phyloP scores from a whole-genome alignment of 139 green algal species.

The Picochlorum sp. region DNA sequence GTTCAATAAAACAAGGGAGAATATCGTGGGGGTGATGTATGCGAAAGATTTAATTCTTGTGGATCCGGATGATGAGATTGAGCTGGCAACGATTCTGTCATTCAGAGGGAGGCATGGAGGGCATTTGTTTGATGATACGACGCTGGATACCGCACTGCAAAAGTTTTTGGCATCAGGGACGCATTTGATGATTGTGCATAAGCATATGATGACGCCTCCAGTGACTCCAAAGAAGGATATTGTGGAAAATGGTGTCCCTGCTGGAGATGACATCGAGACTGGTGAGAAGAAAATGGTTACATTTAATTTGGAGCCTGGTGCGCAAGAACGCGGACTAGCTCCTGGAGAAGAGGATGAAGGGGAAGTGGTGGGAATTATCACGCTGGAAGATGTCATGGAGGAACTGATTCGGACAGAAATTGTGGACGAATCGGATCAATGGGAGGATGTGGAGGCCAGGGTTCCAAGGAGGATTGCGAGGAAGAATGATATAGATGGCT shows the following conservation, averaged over 20 bases:
- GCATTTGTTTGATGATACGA: constrained; percentile 29
- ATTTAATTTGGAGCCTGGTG: background rate
- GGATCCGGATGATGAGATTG: constrained; percentile 57
- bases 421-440: constrained; percentile 46
- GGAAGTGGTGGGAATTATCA: constrained; percentile 43
- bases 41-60: constrained; percentile 66
- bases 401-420: constrained; percentile 40
- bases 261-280: background rate
- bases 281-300: background rate
- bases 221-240: background rate
- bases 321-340: background rate
- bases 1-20: constrained; percentile 28
- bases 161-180: constrained; percentile 12
- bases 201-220: background rate
- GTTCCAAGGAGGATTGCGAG: background rate
- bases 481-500: constrained; percentile 19
- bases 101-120: constrained; percentile 24
- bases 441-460: constrained; percentile 10
- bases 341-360: background rate
- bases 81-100: constrained; percentile 41
- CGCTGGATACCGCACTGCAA: constrained; percentile 41
- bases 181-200: constrained; percentile 46
- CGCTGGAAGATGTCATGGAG: constrained; percentile 55
- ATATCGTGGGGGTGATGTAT: constrained; percentile 56
- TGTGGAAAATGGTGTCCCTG: background rate